Base-by-base conservation (phyloP, 2,329 filamentous ascomycete species). In the Fusarium algeriense region DNA sequence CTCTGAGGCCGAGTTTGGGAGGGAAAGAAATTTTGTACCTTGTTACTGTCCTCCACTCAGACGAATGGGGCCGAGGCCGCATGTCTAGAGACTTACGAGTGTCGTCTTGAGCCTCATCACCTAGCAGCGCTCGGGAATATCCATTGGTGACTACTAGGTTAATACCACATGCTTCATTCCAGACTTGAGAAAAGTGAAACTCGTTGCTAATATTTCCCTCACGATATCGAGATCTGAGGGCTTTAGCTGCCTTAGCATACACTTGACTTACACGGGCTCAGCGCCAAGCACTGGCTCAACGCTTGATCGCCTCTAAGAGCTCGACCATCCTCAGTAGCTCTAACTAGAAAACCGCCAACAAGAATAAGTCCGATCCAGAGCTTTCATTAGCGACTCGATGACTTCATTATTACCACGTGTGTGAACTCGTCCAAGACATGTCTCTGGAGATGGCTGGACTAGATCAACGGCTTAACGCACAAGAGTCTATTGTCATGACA, bases 331-430 rank as follows among this genome's bases (percentile, higher is more conserved):
- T 43, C 44, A 54, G 46, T 54, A 13, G 40, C 30, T 35, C 30
- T 44, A 43, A 19, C 35, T 35, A 26, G 49, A 41, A 56, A 44
- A 17, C 48, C 52, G 52, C 41, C 34, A 43, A 48, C 35, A 40
- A 38, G 20, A 38, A 35, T 20, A 26, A 23, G 41, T 23, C 44
- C 30, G 45, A 68, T 28, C 59, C 19, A 60, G 63, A 57, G 57
- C 17, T 45, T 34, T 26, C 69, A 56, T 52, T 20, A 37, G 41
- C 40, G 50, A 66, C 32, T 43, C 15, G 38, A 57, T 68, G 62
- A 74, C 60, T 61, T 58, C 60, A 61, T 65, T 17, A 57, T 68
- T 67, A 60, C 49, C 60, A 67, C 34, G 68, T 69, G 48, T 68
- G 41, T 60, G 38, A 54, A 26, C 23, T 37, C 35, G 26, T 30